A percentile compares a stretch with the other conserved stretches of the same genome.
Evolutionary conservation across 2,329 filamentous ascomycete species (phyloP).

Genomic region (Shiraia bambusicola): DNA sequence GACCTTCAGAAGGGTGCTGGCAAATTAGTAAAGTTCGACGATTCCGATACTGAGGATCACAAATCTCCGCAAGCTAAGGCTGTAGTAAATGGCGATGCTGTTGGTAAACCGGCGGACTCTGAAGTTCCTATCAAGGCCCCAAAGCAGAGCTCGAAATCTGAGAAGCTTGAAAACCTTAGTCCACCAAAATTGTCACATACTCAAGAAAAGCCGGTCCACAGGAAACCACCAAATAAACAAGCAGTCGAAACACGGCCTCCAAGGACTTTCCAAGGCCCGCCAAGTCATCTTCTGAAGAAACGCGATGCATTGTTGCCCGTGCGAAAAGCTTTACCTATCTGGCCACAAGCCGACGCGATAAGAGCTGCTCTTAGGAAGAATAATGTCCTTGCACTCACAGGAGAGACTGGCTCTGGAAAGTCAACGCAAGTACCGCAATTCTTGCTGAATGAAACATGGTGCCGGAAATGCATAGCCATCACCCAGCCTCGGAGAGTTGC

Average conservation of each 20-base stretch:
- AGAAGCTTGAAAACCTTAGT: no score
- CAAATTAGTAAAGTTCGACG: neutral
- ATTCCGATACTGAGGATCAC: neutral
- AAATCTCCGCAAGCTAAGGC: no score
- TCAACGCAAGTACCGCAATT: conserved; percentile 96
- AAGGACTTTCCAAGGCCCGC: conserved; percentile 14
- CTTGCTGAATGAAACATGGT: conserved; percentile 77
- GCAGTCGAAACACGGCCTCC: conserved; percentile 1
- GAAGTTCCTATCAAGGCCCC: no score
- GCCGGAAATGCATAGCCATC: conserved; percentile 76
- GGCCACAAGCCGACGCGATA: conserved; percentile 71
- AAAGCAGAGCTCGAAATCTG: no score
- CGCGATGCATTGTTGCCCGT: conserved; percentile 51
- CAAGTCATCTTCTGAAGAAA: conserved; percentile 42
- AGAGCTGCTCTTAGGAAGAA: conserved; percentile 61
- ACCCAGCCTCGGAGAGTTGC: conserved; percentile 94
- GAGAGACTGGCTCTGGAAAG: conserved; percentile 95
- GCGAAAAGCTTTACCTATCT: conserved; percentile 77
- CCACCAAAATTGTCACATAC: no score
- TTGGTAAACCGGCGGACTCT: no score
- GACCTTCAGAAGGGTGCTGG: neutral
- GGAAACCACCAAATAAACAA: conserved; percentile 3
- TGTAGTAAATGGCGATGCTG: no score
- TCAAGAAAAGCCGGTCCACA: conserved; percentile 2
- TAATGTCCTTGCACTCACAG: conserved; percentile 80